Percentiles rank a stretch among this genome's conserved stretches.
These are phyloP conservation scores for Narthecium ossifragum DNA, from an alignment of 106 monocot genomes.

Conservation along the genomic window DNA sequence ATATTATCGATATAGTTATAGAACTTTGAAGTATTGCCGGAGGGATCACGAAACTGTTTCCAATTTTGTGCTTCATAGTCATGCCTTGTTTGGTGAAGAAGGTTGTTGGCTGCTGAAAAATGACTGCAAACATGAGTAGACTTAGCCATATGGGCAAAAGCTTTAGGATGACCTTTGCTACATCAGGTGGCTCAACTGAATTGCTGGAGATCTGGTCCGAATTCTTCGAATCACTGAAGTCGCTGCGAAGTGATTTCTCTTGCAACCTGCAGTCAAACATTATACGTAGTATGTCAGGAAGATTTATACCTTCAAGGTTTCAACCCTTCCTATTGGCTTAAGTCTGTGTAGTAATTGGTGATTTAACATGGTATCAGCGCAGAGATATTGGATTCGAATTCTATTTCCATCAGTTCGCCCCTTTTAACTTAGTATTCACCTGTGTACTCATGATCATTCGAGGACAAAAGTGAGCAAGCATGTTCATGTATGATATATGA, in stretches of 20 bases:
- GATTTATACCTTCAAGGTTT: neutral
- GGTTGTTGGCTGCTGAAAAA: constrained; percentile 89
- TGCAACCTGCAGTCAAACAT: constrained; percentile 37
- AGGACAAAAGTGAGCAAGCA: too few species aligned
- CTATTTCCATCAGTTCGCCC: too few species aligned
- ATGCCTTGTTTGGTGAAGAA: constrained; percentile 94
- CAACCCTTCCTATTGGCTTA: too few species aligned
- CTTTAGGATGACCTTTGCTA: constrained; percentile 39
- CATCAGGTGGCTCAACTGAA: constrained; percentile 7
- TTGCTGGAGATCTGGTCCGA: neutral
- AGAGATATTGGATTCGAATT: too few species aligned
- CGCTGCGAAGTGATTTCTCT: constrained; percentile 34
- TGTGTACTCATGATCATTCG: too few species aligned
- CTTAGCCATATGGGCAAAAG: constrained; percentile 66
- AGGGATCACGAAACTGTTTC: constrained; percentile 40
- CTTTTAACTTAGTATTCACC: too few species aligned
- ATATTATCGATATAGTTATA: constrained; percentile 72
- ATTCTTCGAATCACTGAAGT: constrained; percentile 6
- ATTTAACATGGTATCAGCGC: too few species aligned
- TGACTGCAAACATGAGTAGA: constrained; percentile 93
- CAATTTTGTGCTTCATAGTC: constrained; percentile 60
- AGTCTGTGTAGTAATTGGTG: too few species aligned
- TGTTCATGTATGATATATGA: too few species aligned
- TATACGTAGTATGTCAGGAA: too few species aligned
- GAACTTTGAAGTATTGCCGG: constrained; percentile 79